These are phyloP conservation scores for Lophiotrema nucula DNA, from an alignment of 495 filamentous ascomycete genomes.

Conservation along the genomic window DNA sequence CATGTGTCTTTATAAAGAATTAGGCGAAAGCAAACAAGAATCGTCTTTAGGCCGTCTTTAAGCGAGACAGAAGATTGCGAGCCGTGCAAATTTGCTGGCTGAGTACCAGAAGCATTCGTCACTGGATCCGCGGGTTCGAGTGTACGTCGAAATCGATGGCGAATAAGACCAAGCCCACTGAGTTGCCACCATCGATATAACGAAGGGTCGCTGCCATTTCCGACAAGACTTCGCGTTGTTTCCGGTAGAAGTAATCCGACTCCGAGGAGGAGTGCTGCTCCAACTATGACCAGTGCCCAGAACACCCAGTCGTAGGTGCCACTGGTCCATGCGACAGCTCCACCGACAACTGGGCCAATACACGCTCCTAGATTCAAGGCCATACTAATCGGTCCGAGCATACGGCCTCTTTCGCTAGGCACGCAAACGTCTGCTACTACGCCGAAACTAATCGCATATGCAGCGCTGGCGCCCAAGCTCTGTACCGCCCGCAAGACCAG, in stretches of 20 bases:
- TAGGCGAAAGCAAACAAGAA: no score
- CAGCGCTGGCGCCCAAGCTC: not conserved
- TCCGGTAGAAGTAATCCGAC: not conserved
- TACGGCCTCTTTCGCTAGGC: not conserved
- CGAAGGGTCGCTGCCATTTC: conserved; percentile 1
- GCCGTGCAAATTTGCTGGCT: no score
- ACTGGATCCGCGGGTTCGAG: no score
- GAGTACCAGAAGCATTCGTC: no score
- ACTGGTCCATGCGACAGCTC: not conserved
- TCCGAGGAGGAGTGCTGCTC: not conserved
- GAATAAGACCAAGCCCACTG: no score
- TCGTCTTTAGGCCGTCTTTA: no score
- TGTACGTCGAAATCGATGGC: no score
- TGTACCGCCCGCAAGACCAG: not conserved
- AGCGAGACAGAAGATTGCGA: no score
- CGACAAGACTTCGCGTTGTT: conserved; percentile 3
- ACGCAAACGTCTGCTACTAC: conserved; percentile 3
- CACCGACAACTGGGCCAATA: conserved; percentile 10
- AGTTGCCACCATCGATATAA: not conserved
- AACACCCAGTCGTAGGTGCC: not conserved
- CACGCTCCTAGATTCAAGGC: conserved; percentile 23
- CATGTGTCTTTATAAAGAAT: no score
- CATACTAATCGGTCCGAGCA: not conserved
- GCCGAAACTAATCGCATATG: not conserved
- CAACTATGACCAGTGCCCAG: not conserved